Evolutionary conservation across 257 asterid species (phyloP).

Genomic region (Echites panduratus): DNA sequence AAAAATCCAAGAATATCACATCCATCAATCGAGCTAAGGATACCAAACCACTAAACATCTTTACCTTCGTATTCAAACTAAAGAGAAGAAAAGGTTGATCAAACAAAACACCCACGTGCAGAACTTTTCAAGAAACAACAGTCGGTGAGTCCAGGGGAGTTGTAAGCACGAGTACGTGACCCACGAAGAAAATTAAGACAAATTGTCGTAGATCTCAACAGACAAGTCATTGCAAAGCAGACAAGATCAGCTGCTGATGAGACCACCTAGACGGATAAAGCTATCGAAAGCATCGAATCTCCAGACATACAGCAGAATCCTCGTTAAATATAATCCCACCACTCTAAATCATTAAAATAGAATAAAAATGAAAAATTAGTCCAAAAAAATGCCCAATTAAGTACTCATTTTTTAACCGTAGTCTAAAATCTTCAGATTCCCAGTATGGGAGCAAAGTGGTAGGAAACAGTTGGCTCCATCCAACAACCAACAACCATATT

Average conservation of each 20-base stretch:
- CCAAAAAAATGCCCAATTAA: neutral
- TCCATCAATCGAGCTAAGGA: neutral
- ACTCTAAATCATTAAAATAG: neutral
- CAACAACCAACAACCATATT: neutral
- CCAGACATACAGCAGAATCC: slow-evolving; percentile 37
- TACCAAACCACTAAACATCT: neutral
- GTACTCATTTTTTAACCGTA: neutral
- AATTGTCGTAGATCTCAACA: slow-evolving; percentile 43
- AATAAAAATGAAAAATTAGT: neutral
- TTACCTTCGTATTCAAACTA: slow-evolving; percentile 6
- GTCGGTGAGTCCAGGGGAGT: neutral
- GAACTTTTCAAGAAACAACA: slow-evolving; percentile 17
- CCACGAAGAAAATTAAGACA: slow-evolving; percentile 6
- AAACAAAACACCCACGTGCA: slow-evolving; percentile 7
- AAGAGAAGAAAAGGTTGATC: too few species aligned
- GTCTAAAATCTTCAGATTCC: neutral
- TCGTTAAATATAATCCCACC: slow-evolving; percentile 10
- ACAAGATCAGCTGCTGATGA: slow-evolving; percentile 37
- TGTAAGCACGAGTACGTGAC: slow-evolving; percentile 8
- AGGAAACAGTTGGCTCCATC: neutral
- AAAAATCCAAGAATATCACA: neutral
- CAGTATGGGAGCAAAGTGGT: neutral
- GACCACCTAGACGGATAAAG: slow-evolving; percentile 35
- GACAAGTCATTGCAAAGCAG: slow-evolving; percentile 12
- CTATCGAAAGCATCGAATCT: slow-evolving; percentile 35